phyloP scores from a whole-genome alignment of 208 protist genomes.

The Wallacemonas sp. region DNA sequence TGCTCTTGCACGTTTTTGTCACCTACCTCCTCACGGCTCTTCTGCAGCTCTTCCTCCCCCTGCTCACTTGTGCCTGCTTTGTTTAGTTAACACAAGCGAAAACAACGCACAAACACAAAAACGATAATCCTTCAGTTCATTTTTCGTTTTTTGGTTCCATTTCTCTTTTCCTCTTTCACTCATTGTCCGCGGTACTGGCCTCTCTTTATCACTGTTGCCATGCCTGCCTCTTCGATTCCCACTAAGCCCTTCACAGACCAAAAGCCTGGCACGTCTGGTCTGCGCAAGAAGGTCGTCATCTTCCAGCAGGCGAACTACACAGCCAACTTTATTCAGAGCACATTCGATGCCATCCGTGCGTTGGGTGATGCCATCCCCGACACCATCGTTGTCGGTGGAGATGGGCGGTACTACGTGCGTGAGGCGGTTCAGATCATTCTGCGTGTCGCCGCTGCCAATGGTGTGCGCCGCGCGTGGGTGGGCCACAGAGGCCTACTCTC shows the following conservation, averaged over 20 bases:
- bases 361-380: conserved; percentile 34
- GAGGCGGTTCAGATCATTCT: conserved; percentile 95
- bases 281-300: conserved; percentile 95
- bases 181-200: too few species aligned
- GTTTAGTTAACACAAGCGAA: too few species aligned
- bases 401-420: conserved; percentile 94
- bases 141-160: background rate
- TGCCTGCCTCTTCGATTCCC: conserved; percentile 18
- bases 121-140: too few species aligned
- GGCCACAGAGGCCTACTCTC: conserved; percentile 94
- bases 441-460: conserved; percentile 93
- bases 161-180: background rate
- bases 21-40: too few species aligned
- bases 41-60: too few species aligned
- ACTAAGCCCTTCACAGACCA: conserved; percentile 84
- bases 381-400: conserved; percentile 95
- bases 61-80: too few species aligned
- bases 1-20: too few species aligned
- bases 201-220: too few species aligned
- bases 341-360: conserved; percentile 90
- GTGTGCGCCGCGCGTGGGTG: conserved; percentile 84
- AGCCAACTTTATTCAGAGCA: conserved; percentile 97
- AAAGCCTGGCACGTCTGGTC: conserved; percentile 96
- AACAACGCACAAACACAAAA: too few species aligned
- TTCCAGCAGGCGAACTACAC: conserved; percentile 94